Base-by-base conservation (phyloP, 768 basidiomycete species). In the Suillus spraguei region DNA sequence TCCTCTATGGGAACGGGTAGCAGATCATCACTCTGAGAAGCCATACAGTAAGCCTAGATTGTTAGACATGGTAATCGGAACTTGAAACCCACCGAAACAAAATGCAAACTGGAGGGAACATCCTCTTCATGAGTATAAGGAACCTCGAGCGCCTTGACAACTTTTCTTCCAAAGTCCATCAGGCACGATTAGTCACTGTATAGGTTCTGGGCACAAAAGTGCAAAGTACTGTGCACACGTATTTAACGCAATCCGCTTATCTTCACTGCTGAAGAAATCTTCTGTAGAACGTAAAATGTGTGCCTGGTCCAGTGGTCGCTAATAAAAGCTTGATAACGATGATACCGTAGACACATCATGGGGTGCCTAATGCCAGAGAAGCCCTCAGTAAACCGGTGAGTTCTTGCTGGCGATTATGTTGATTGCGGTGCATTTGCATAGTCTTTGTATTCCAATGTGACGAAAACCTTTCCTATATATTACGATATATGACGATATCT, bases 21-120 rank as follows among this genome's bases (percentile, higher is more conserved):
- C 44, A 89, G 76, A 70, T 91, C 89, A 53, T 88, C 83, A 64
- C 86, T 88, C 86, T 88, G 66, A 3, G 66, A 17, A 60, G 41
- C 41, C 68, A 58, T 7, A 28, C 24, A 10, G 49, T 66, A 50
- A 68, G 59, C 39, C 6, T 8, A 35, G 53, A 22, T 39, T 41
- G 42, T 47, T 38, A 44, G 17, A 55, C 13, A 13, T 28, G 6
- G 5, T 55, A 11, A 10, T 55, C n/a, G 6, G 11, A 32, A 62
- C 10, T 68, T 79, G 32, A 60, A 28, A 41, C 56, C 20, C 3
- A 86, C 85, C 42, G 78, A 77, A 64, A 89, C 73, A 69, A 87
- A 85, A 42, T 83, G 71, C 69, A 87, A 77, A 49, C 36, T 36
- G 14, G 39, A 28, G 24, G 77, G 77, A 63, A 81, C 80, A 13